Percentiles rank a stretch among this genome's conserved stretches.
Evolutionary conservation across 805 yeast species (phyloP).

Genomic region (Pichia thaimueangensis): DNA sequence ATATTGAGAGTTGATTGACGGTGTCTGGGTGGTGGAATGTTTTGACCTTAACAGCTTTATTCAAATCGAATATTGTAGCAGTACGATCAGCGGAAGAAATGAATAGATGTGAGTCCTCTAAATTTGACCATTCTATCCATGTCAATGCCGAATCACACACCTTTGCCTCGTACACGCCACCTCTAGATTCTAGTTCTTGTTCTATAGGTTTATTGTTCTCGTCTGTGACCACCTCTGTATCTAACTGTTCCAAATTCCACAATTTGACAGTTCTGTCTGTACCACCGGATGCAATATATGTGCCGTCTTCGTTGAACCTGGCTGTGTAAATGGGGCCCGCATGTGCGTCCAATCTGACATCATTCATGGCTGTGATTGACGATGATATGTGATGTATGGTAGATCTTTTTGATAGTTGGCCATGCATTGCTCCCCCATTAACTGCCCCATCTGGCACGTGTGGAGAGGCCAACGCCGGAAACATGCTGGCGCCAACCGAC

Average conservation of each 20-base stretch:
- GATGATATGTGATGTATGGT: too few relatives aligned
- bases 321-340: slow-evolving; percentile 47
- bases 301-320: slow-evolving; percentile 47
- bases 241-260: slow-evolving; percentile 10
- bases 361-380: too few relatives aligned
- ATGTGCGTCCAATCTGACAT: slow-evolving; percentile 41
- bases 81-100: slow-evolving; percentile 59
- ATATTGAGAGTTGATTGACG: slow-evolving; percentile 48
- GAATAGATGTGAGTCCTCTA: slow-evolving; percentile 37
- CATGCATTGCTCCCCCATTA: too few relatives aligned
- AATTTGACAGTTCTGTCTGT: slow-evolving; percentile 34
- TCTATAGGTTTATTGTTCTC: background rate
- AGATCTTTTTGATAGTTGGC: too few relatives aligned
- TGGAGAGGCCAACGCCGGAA: too few relatives aligned
- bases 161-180: slow-evolving; percentile 4
- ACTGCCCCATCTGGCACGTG: too few relatives aligned
- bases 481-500: too few relatives aligned
- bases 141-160: slow-evolving; percentile 48
- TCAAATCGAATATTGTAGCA: slow-evolving; percentile 55
- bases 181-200: background rate
- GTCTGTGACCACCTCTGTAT: background rate
- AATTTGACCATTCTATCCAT: slow-evolving; percentile 45
- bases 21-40: slow-evolving; percentile 36
- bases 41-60: slow-evolving; percentile 47
- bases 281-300: slow-evolving; percentile 56